Base-by-base conservation (phyloP, 352 stramenopile species). In the Pythium rhizo-oryzae region DNA sequence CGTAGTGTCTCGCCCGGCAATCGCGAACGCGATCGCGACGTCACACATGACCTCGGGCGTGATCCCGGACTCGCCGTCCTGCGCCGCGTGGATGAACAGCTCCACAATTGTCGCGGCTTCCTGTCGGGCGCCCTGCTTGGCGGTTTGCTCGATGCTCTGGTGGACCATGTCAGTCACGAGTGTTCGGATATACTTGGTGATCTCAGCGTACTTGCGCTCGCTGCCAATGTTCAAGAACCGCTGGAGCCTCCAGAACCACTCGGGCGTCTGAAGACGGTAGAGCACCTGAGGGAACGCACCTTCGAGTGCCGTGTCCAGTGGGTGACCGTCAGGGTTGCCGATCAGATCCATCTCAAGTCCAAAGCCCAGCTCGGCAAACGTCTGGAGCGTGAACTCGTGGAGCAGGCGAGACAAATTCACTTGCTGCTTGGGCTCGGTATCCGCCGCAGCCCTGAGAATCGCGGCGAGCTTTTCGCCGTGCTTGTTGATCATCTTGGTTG, bases 1-100 rank as follows among this genome's bases (percentile, higher is more conserved):
- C 9, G 79, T 84, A 6, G 80, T 86, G 65, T 89, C 80, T 8
- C 79, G 65, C 21, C 80, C 80, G 39, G 61, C 80, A 47, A 89
- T 72, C 33, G 89, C 57, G 50, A 89, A 81, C 51, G 65, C 75
- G 28, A 89, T 69, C 16, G 81, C 70, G 25, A 89, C 65, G 62
- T 88, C 75, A 18, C 76, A 61, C 30, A 88, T 39, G 30, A 69
- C 70, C 51, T 70, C 55, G 16, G 63, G 62, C 18, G 47, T 59
- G 24, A 75, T 41, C 3, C 59, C 56, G 28, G 18, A 21, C 23
- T 65, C 47, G 33, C 33, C 62, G 33, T 70, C 44, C 15, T 70
- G 30, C 58, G 59, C 58, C 1, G 44, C 51, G 16, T 73, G 35
- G 18, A 70, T 52, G 55, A 74, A 72, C 33, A 70, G 33, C 30